These are phyloP conservation scores for Mycena alexandri DNA, from an alignment of 768 basidiomycete genomes.

Conservation along the genomic window DNA sequence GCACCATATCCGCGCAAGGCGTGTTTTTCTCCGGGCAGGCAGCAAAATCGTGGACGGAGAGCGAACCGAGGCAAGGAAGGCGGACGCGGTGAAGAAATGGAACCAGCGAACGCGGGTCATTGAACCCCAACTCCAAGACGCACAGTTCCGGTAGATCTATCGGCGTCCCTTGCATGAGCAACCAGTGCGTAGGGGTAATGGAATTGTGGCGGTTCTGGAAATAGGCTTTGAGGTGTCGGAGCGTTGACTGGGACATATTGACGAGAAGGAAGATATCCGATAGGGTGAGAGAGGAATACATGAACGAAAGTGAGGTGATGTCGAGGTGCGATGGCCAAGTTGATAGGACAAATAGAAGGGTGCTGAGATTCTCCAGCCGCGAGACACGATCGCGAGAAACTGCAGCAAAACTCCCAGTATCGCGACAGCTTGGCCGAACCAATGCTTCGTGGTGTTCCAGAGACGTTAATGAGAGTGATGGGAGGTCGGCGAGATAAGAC, in stretches of 20 bases:
- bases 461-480: not conserved
- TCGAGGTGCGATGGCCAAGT: conserved; percentile 1
- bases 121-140: conserved; percentile 17
- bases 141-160: conserved; percentile 16
- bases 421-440: not conserved
- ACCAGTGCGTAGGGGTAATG: conserved; percentile 8
- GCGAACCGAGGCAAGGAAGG: conserved; percentile 21
- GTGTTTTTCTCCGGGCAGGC: conserved; percentile 11
- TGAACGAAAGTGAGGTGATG: conserved; percentile 28
- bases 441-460: conserved; percentile 10
- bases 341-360: not conserved
- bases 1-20: not conserved
- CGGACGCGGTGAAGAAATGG: conserved; percentile 27
- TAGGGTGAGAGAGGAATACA: conserved; percentile 14
- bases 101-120: conserved; percentile 28
- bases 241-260: conserved; percentile 9
- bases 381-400: not conserved
- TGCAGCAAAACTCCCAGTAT: not conserved
- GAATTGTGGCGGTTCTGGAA: conserved; percentile 13
- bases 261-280: conserved; percentile 20
- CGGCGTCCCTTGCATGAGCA: conserved; percentile 16
- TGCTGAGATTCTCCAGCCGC: not conserved
- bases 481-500: conserved; percentile 5
- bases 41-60: conserved; percentile 25
- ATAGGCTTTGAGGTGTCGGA: conserved; percentile 31